phyloP scores from a whole-genome alignment of 208 protist species.

The Wallacemonas rigidus region DNA sequence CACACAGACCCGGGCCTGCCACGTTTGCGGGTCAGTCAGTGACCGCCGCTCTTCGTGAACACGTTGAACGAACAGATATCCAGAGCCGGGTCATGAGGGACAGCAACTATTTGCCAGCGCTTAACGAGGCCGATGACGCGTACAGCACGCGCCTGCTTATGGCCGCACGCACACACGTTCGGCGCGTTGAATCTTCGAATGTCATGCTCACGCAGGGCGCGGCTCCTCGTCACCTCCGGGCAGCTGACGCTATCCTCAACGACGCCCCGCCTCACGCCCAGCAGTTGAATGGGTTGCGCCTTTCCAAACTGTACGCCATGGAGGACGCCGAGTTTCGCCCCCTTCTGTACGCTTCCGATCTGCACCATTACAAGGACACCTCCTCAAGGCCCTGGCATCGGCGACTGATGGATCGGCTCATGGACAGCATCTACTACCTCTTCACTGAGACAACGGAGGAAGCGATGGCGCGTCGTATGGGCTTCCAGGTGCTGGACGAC shows the following conservation, averaged over 20 bases:
- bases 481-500: conserved; percentile 34
- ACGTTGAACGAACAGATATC: background rate
- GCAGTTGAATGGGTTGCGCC: conserved; percentile 37
- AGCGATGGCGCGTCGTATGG: conserved; percentile 38
- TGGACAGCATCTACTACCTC: conserved; percentile 50
- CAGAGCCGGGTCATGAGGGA: conserved; percentile 28
- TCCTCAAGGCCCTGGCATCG: conserved; percentile 35
- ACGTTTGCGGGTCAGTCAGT: background rate
- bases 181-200: background rate
- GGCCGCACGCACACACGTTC: background rate
- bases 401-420: conserved; percentile 23
- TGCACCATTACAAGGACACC: conserved; percentile 50
- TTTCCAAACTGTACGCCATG: conserved; percentile 33
- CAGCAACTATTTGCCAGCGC: conserved; percentile 17
- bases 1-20: background rate
- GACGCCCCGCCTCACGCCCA: conserved; percentile 25
- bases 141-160: conserved; percentile 32
- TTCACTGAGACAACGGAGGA: conserved; percentile 67
- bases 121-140: conserved; percentile 19
- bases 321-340: conserved; percentile 52
- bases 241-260: conserved; percentile 10
- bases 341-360: conserved; percentile 70
- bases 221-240: background rate
- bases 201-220: background rate
- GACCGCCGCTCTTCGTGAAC: background rate